phyloP scores from a whole-genome alignment of 108 stramenopile genomes.

The Cyclotella sp. region DNA sequence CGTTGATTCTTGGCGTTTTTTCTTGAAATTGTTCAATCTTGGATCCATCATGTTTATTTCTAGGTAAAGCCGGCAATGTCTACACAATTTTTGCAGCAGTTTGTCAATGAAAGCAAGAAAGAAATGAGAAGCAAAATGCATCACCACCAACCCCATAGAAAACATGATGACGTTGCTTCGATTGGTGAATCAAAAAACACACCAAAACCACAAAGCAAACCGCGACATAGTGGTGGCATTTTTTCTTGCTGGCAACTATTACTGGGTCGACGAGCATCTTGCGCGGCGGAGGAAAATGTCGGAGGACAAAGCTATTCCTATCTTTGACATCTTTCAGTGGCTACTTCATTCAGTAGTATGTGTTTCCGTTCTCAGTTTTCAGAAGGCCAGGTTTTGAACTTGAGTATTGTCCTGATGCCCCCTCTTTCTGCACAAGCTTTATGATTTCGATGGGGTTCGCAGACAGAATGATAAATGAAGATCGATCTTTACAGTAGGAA shows the following conservation, averaged over 20 bases:
- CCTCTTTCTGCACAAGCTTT: too few relatives aligned
- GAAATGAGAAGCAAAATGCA: slow-evolving; percentile 11
- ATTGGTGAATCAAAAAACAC: not conserved
- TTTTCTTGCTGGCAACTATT: slow-evolving; percentile 12
- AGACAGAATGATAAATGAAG: too few relatives aligned
- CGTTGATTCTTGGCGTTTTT: not conserved
- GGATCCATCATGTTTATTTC: not conserved
- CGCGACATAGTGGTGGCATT: not conserved
- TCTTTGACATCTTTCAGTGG: not conserved
- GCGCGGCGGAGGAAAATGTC: not conserved
- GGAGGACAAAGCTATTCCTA: not conserved
- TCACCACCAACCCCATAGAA: not conserved
- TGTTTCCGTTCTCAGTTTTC: too few relatives aligned
- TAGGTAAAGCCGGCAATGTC: slow-evolving; percentile 33
- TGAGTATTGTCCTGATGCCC: too few relatives aligned
- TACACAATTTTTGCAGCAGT: slow-evolving; percentile 21
- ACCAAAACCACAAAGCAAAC: not conserved
- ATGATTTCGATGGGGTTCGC: too few relatives aligned
- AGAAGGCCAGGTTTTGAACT: too few relatives aligned
- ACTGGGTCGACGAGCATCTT: not conserved
- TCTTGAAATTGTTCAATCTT: not conserved
- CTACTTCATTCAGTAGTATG: too few relatives aligned
- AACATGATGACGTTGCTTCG: not conserved
- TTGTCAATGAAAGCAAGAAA: slow-evolving; percentile 26
- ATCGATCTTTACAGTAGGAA: too few relatives aligned